Percentiles rank a stretch among this genome's conserved stretches.
These are phyloP conservation scores for Colletotrichum nymphaeae DNA, from an alignment of 2,329 filamentous ascomycete species.

Conservation along the genomic window DNA sequence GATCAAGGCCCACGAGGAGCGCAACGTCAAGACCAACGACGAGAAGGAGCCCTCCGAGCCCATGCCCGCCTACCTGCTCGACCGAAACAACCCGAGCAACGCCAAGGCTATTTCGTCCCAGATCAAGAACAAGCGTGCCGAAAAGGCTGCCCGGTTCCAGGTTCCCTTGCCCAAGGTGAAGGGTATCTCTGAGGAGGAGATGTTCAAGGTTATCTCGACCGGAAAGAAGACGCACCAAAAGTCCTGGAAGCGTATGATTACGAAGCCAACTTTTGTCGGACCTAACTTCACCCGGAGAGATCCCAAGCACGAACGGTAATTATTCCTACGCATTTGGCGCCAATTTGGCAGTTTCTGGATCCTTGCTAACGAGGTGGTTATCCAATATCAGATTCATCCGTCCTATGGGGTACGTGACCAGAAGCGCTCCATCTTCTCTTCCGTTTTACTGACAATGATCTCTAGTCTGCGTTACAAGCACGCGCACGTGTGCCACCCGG, in stretches of 20 bases:
- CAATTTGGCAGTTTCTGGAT: not conserved
- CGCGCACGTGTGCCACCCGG: constrained; percentile 74
- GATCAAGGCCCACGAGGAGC: constrained; percentile 95
- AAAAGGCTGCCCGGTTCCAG: constrained; percentile 90
- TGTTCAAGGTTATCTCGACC: constrained; percentile 97
- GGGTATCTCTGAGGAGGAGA: constrained; percentile 91
- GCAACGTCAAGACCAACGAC: constrained; percentile 90
- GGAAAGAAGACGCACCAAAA: constrained; percentile 95
- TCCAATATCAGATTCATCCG: constrained; percentile 54
- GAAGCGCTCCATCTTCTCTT: no score
- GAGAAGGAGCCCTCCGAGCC: constrained; percentile 84
- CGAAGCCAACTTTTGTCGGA: constrained; percentile 90
- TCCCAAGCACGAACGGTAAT: constrained; percentile 73
- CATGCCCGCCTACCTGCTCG: constrained; percentile 92
- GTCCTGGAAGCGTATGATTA: constrained; percentile 80
- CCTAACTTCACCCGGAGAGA: constrained; percentile 89
- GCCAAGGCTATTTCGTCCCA: constrained; percentile 81
- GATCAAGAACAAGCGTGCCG: constrained; percentile 94
- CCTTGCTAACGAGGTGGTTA: not conserved
- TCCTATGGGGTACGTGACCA: constrained; percentile 51
- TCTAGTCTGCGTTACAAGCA: constrained; percentile 59
- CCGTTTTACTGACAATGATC: not conserved
- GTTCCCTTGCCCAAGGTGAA: constrained; percentile 84
- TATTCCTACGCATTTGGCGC: no score
- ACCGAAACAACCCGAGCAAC: constrained; percentile 72